Evolutionary conservation across 371 early-diverging fungal genomes (phyloP).

Genomic region (Batkoa obscura): DNA sequence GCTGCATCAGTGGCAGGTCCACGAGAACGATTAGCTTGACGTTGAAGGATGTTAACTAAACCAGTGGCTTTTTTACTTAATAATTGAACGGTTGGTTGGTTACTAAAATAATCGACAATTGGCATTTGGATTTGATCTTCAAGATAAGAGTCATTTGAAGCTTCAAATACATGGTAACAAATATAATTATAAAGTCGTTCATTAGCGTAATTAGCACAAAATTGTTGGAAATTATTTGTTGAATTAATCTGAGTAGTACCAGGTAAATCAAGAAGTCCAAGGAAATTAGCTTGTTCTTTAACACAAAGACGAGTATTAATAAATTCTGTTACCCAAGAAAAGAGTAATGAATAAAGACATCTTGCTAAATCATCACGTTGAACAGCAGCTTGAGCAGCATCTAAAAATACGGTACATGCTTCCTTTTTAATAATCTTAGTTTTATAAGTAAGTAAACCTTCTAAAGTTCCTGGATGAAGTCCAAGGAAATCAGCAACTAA

Average conservation of each 20-base stretch:
- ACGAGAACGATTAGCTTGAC: slow-evolving; percentile 16
- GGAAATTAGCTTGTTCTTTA: slow-evolving; percentile 37
- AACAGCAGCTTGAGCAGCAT: slow-evolving; percentile 33
- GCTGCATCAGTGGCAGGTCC: slow-evolving; percentile 15
- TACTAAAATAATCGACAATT: slow-evolving; percentile 29
- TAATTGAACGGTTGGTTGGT: slow-evolving; percentile 36
- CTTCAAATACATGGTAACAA: slow-evolving; percentile 22
- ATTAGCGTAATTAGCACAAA: slow-evolving; percentile 59
- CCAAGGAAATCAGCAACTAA: slow-evolving; percentile 72
- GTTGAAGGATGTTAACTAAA: slow-evolving; percentile 31
- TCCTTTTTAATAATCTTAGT: slow-evolving; percentile 41
- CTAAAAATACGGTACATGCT: slow-evolving; percentile 60
- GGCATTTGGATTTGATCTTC: slow-evolving; percentile 18
- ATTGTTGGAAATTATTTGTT: slow-evolving; percentile 46
- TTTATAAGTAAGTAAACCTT: slow-evolving; percentile 40
- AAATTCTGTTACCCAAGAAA: slow-evolving; percentile 79
- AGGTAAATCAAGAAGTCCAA: slow-evolving; percentile 50
- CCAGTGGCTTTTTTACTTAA: slow-evolving; percentile 27
- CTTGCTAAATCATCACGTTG: slow-evolving; percentile 69
- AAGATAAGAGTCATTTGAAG: slow-evolving; percentile 7
- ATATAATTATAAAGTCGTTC: slow-evolving; percentile 56
- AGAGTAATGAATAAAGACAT: slow-evolving; percentile 58
- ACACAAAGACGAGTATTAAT: slow-evolving; percentile 57
- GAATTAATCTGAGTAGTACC: slow-evolving; percentile 62
- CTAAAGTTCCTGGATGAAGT: slow-evolving; percentile 50